Percentiles rank a stretch among this genome's conserved stretches.
These are phyloP conservation scores for Aspergillus sp. DNA, from an alignment of 2,329 filamentous ascomycete species.

Conservation along the genomic window DNA sequence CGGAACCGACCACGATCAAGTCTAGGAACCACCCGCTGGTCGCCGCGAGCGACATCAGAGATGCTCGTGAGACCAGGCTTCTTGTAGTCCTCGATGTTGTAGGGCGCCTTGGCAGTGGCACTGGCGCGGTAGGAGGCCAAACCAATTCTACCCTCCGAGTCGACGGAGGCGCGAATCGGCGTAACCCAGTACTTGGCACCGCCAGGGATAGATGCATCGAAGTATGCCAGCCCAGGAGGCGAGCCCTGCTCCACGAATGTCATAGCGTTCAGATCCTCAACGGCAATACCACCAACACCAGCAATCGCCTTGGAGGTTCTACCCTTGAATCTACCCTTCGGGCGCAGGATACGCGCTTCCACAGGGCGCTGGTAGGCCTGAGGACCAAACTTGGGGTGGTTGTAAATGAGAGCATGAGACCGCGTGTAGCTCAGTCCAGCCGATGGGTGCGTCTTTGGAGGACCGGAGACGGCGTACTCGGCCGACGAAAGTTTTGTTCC, in stretches of 20 bases:
- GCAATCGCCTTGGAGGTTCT: conserved; percentile 31
- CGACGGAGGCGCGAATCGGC: conserved; percentile 45
- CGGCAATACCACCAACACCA: conserved; percentile 42
- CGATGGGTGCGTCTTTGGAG: conserved; percentile 63
- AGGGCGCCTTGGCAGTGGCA: conserved; percentile 32
- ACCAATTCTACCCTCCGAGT: conserved; percentile 43
- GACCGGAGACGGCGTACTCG: conserved; percentile 47
- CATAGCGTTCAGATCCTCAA: conserved; percentile 37
- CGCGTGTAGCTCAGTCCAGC: conserved; percentile 62
- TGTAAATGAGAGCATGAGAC: conserved; percentile 53
- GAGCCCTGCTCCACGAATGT: conserved; percentile 31
- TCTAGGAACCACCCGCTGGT: conserved; percentile 26
- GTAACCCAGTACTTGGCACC: conserved; percentile 54
- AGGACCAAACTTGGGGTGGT: conserved; percentile 61
- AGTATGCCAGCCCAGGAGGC: conserved; percentile 40
- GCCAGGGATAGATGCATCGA: conserved; percentile 46
- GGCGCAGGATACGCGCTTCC: conserved; percentile 56
- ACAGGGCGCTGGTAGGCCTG: conserved; percentile 53
- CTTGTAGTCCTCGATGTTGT: conserved; percentile 34
- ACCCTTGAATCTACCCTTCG: conserved; percentile 38
- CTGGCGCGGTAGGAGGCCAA: conserved; percentile 36
- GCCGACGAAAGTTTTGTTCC: conserved; percentile 35
- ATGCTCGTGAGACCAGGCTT: conserved; percentile 26
- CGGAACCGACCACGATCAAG: conserved; percentile 25
- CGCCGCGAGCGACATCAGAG: conserved; percentile 23